These are phyloP conservation scores for Pichia cactophila DNA, from an alignment of 1,139 yeast species.

Conservation along the genomic window DNA sequence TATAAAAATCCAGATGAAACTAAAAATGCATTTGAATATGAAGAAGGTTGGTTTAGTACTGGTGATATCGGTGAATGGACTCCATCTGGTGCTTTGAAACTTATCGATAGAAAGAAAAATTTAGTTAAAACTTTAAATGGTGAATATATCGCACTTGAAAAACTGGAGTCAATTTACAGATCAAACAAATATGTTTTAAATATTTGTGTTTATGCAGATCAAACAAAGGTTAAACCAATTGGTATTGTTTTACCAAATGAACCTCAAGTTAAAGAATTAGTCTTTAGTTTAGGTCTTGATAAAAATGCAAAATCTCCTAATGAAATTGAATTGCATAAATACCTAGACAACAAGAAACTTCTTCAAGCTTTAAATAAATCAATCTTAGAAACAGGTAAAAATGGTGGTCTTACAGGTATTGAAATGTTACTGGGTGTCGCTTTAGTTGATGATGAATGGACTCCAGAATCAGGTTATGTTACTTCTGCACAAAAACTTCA, in stretches of 20 bases:
- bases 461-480: conserved; percentile 90
- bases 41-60: conserved; percentile 88
- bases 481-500: conserved; percentile 96
- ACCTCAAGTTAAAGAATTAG: conserved; percentile 51
- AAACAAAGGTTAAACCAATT: conserved; percentile 76
- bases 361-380: conserved; percentile 47
- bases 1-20: conserved; percentile 83
- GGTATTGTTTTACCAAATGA: conserved; percentile 86
- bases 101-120: conserved; percentile 94
- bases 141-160: conserved; percentile 95
- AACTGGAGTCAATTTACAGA: conserved; percentile 79
- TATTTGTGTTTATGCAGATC: conserved; percentile 91
- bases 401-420: conserved; percentile 77
- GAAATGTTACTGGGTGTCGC: conserved; percentile 79
- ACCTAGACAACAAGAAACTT: conserved; percentile 53
- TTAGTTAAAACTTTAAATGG: conserved; percentile 94
- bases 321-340: conserved; percentile 42
- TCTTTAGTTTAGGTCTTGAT: conserved; percentile 45
- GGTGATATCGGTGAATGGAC: conserved; percentile 98
- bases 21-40: conserved; percentile 62
- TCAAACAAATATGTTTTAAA: conserved; percentile 71
- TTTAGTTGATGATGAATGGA: conserved; percentile 88
- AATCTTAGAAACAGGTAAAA: conserved; percentile 66
- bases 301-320: conserved; percentile 30
- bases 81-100: conserved; percentile 62